Conservation (phyloP, 768 basidiomycete species). For the Mycena olivaceomarginata region DNA sequence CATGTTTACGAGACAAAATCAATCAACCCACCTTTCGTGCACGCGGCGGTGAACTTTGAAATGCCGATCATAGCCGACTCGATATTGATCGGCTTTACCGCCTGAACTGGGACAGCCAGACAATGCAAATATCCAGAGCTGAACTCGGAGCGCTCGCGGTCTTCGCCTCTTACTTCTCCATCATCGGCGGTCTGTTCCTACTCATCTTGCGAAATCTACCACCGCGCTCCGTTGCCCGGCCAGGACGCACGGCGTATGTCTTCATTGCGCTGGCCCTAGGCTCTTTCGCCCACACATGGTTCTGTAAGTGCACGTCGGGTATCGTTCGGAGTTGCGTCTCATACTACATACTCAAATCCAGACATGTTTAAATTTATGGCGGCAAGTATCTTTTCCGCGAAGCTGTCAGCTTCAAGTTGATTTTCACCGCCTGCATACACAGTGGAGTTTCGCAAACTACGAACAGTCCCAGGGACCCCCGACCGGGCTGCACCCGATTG, state of each 20-base stretch:
- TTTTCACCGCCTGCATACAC: neutral
- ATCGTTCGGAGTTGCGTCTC: neutral
- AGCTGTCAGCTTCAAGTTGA: neutral
- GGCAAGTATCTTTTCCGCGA: constrained; percentile 49
- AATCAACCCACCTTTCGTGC: neutral
- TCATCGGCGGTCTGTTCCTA: constrained; percentile 54
- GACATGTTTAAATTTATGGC: constrained; percentile 69
- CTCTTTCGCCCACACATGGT: constrained; percentile 69
- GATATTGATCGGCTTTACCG: no score
- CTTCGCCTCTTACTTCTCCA: constrained; percentile 58
- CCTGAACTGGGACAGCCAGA: no score
- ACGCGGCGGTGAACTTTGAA: no score
- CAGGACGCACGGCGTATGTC: constrained; percentile 36
- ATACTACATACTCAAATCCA: constrained; percentile 35
- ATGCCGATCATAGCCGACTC: no score
- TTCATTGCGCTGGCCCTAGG: constrained; percentile 58
- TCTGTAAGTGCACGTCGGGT: constrained; percentile 60
- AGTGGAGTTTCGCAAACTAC: constrained; percentile 76
- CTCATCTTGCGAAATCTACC: constrained; percentile 49
- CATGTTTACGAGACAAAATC: neutral
- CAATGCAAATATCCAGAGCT: constrained; percentile 16
- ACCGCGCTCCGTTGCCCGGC: neutral
- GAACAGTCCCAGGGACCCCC: constrained; percentile 47
- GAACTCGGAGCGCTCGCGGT: constrained; percentile 40
- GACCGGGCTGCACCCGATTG: constrained; percentile 34